Base-by-base conservation (phyloP, 2,329 filamentous ascomycete species). In the Calonectria pseudoreteaudii region DNA sequence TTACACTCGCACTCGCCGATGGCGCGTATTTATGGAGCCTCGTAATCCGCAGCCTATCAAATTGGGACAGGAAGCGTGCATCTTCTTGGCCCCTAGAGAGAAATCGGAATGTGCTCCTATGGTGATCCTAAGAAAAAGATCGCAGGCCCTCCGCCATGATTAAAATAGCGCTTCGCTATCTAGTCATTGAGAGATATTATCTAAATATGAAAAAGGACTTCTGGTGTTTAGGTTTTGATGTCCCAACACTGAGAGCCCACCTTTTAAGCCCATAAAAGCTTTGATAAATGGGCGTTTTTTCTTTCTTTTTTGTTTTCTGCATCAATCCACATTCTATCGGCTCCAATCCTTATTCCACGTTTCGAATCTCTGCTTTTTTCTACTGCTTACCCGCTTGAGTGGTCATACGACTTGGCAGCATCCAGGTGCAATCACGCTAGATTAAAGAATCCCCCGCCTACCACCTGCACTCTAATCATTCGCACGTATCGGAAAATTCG, bases 111-210 rank as follows among this genome's bases (percentile, higher is more conserved):
- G 44, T 13, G 44, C 44, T 47, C 20, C 44, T 47, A n/a, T 13
- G 9, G n/a, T 9, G 10, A 23, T 23, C 1, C n/a, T 47, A 6
- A 3, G 10, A 47, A 23, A 23, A 11, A 2, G 44, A 47, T 23
- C 4, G 3, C n/a, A 20, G n/a, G 18, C n/a, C 13, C 1, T 13
- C 44, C 4, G 9, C 4, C 20, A 9, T 1, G 1, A 47, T 11
- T 23, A 13, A 20, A 47, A 11, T 13, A n/a, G 10, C 9, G 20
- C 44, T 23, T 8, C 44, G 9, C 4, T 23, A 1, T 13, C 18
- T 47, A 13, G 23, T 23, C 10, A n/a, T 23, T 18, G 44, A 47
- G 9, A 23, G 4, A 47, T 23, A 23, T 2, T 9, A 23, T 13
- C 9, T 11, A 3, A 11, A 23, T 13, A 9, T 47, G 44, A 47